Evolutionary conservation across 2,329 filamentous ascomycete species (phyloP), one percentile per base, ranked within the genome.

Genomic region (Nothopassalora personata): DNA sequence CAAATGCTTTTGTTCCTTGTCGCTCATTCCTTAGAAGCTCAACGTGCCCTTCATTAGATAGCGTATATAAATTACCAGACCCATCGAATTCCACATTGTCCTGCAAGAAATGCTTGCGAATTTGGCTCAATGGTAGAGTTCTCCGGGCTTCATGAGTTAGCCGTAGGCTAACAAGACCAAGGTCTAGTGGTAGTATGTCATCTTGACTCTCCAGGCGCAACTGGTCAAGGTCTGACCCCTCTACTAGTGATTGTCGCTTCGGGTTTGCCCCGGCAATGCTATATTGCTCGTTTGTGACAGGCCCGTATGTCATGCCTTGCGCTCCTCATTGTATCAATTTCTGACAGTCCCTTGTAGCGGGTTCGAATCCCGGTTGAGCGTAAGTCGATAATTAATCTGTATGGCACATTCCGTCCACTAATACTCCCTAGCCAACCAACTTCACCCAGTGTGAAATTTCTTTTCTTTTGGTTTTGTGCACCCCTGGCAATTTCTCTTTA

Each of bases 181-280:
- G 60, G 60, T 62, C 60, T 62, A 62, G 60, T 62, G 60, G 60
- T 62, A 58, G 33, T 50, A 10, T 19, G 34, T 53, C 31, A 13
- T 9, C 1, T 3, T 2, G 5, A 1, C 49, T 1, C 5, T 2
- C 11, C 7, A 34, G 31, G 2, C 11, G 31, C 11, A 5, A 4
- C 31, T 34, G 31, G 23, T 23, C 31, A 11, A 5, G 7, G 1
- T 18, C 51, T 53, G 33, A 53, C n/a, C 10, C 1, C 15, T 5
- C 27, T n/a, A 18, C 13, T 36, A 52, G 51, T 64, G 62, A 64
- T 64, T 64, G 62, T 64, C 63, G 63, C 63, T 65, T 65, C 63
- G 63, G 63, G 63, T 58, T 58, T 18, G 50, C 39, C 62, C 60
- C 57, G 48, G 58, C 57, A 65, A 57, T 57, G 51, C 31, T 34